phyloP scores from a whole-genome alignment of 2,329 filamentous ascomycete genomes.

The Trichophyton simii region DNA sequence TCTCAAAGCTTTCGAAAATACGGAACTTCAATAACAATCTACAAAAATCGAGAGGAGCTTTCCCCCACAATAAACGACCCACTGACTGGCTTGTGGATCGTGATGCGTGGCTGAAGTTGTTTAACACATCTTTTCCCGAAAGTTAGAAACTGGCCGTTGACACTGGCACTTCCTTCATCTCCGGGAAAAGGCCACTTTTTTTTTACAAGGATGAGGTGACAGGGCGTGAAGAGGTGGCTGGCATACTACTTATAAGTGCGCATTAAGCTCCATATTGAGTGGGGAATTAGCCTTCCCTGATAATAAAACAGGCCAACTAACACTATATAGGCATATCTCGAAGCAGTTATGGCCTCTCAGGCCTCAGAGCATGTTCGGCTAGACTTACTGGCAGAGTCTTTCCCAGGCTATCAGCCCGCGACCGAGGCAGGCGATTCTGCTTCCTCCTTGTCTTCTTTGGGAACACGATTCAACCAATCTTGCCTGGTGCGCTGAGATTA shows the following conservation, averaged over 20 bases:
- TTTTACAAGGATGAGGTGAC: background rate
- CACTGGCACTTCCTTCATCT: background rate
- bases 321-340: background rate
- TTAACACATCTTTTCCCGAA: background rate
- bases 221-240: background rate
- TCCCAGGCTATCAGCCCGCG: background rate
- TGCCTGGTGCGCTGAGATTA: background rate
- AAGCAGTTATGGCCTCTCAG: background rate
- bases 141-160: background rate
- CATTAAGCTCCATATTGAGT: background rate
- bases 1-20: background rate
- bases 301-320: background rate
- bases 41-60: background rate
- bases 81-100: background rate
- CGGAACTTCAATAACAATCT: background rate
- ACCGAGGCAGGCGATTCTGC: background rate
- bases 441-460: background rate
- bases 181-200: background rate
- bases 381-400: background rate
- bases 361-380: background rate
- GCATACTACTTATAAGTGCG: background rate
- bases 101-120: background rate
- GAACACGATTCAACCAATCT: background rate
- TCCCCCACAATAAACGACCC: background rate
- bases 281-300: background rate